Base-by-base conservation (phyloP, 805 yeast species). In the Barnettozyma botsteinii region DNA sequence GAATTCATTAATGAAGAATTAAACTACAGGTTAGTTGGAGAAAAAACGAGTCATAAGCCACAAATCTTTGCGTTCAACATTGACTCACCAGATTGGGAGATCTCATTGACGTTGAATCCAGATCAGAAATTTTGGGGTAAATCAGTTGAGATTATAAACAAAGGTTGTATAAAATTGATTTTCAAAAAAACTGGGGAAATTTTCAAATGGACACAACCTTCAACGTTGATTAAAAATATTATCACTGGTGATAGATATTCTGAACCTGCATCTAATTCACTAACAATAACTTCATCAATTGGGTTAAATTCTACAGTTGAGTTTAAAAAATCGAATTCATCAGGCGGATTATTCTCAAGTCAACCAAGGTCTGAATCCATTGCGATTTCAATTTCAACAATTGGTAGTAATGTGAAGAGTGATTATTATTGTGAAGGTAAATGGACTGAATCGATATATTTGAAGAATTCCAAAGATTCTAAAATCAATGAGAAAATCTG, bases 111-210 rank as follows among this genome's bases (percentile, higher is more conserved):
- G n/a, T 72, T 84, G 4, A 65, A 77, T 20, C 95, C 96, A 0
- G 73, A 74, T 18, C 96, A 89, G 53, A 87, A 88, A 59, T 85
- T 86, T 53, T 91, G 97, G 95, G 97, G 98, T 36, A 93, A 91
- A 63, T 80, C 89, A 21, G 79, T 85, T 7, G 98, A 93, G 58
- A 65, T 93, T 42, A 73, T 75, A 34, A 85, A 86, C 48, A 77
- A 73, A 32, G 98, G 98, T 28, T 67, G 67, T 12, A 66, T 83
- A 4, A 72, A 70, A 33, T 65, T 93, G 28, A 67, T 69, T 3
- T 66, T 81, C 33, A 73, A 74, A 42, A 52, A 66, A 3, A 70
- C 81, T 0, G 88, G 86, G 1, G 95, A 85, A 52, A 50, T 60
- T 10, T 85, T 79, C 54, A 76, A 78, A 46, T 93, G 95, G 91